Conservation (phyloP, 2,329 filamentous ascomycete species). For the Gaeumannomyces sp. region DNA sequence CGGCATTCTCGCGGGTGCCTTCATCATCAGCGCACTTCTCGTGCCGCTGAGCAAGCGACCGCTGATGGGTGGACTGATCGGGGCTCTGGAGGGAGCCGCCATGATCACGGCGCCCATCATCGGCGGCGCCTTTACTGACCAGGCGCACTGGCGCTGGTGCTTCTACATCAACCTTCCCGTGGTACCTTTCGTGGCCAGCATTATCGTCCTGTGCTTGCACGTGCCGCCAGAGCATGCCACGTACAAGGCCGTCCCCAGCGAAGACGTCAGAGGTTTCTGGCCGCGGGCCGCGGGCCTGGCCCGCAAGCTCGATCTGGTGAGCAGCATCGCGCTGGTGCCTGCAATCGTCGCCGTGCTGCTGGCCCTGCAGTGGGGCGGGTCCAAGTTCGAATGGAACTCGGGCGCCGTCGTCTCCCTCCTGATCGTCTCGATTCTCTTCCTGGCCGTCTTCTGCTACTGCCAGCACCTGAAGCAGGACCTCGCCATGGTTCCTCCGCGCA, state of each 20-base stretch:
- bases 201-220: slow-evolving; percentile 18
- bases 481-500: slow-evolving; percentile 34
- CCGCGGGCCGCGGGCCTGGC: slow-evolving; percentile 34
- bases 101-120: slow-evolving; percentile 28
- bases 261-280: slow-evolving; percentile 17
- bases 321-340: slow-evolving; percentile 12
- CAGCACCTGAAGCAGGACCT: slow-evolving; percentile 7
- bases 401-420: slow-evolving; percentile 33
- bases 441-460: slow-evolving; percentile 5
- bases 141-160: slow-evolving; percentile 30
- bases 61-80: slow-evolving; percentile 16
- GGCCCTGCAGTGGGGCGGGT: slow-evolving; percentile 42
- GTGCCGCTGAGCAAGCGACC: slow-evolving; percentile 18
- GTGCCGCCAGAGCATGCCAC: not conserved
- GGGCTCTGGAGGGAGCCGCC: slow-evolving; percentile 15
- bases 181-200: slow-evolving; percentile 22
- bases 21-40: slow-evolving; percentile 30
- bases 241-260: not conserved
- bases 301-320: slow-evolving; percentile 26
- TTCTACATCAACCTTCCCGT: slow-evolving; percentile 33
- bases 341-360: slow-evolving; percentile 39
- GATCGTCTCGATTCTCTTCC: slow-evolving; percentile 22
- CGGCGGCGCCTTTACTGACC: slow-evolving; percentile 29
- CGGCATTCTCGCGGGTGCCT: slow-evolving; percentile 43
- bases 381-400: slow-evolving; percentile 30